Evolutionary conservation across 2,329 filamentous ascomycete genomes (phyloP).

Genomic region (Xylaria arbuscula): DNA sequence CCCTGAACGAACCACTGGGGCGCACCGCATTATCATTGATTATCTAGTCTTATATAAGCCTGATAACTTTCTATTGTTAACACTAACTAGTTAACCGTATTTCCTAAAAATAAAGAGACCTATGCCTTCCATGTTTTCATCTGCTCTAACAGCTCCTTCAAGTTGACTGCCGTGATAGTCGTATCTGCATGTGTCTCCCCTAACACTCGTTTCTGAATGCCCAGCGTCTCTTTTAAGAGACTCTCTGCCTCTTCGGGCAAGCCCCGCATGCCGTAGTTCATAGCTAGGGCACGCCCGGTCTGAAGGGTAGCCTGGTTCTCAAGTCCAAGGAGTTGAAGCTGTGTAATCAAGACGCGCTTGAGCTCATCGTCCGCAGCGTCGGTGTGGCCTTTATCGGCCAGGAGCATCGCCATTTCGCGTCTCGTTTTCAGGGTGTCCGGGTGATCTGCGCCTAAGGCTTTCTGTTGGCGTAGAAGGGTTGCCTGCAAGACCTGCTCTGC

Average conservation of each 20-base stretch:
- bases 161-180: background rate
- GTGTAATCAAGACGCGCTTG: background rate
- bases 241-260: background rate
- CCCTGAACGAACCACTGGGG: no score
- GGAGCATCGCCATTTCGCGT: background rate
- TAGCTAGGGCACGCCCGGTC: conserved; percentile 9
- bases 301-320: conserved; percentile 4
- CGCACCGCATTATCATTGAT: no score
- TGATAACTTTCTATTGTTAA: no score
- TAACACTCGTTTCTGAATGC: background rate
- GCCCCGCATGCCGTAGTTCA: conserved; percentile 4
- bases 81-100: background rate
- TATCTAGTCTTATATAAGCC: no score
- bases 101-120: background rate
- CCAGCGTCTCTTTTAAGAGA: conserved; percentile 1
- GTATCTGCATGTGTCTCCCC: conserved; percentile 14
- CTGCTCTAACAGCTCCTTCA: background rate
- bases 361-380: background rate
- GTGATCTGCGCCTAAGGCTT: background rate
- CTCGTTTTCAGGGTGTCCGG: background rate
- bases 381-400: background rate
- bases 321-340: conserved; percentile 7
- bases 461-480: background rate
- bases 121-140: background rate
- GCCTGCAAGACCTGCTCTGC: background rate